These are phyloP conservation scores for Dictyostelium firmibasis DNA, from an alignment of 78 protist species.

Conservation along the genomic window DNA sequence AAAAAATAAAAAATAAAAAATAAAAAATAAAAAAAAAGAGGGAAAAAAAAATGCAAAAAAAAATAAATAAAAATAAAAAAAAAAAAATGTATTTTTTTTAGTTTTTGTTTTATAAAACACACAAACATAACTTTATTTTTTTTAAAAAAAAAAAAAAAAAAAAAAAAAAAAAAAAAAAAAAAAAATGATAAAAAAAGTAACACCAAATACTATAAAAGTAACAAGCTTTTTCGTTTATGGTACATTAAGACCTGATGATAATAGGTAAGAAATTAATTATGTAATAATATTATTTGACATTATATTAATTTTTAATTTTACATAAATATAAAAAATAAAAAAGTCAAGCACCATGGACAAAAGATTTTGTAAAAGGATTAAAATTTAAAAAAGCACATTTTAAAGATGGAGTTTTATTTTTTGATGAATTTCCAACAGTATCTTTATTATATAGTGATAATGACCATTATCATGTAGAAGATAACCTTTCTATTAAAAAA, in stretches of 20 bases:
- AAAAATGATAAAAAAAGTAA: not conserved
- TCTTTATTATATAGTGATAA: not conserved
- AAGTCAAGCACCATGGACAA: conserved; percentile 12
- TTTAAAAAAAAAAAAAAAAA: not conserved
- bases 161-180: not conserved
- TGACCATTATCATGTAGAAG: not conserved
- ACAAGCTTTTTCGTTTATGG: conserved; percentile 20
- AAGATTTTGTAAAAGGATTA: not conserved
- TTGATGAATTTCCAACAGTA: not conserved
- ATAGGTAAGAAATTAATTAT: not conserved
- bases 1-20: no score
- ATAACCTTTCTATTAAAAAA: not conserved
- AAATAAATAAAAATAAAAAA: no score
- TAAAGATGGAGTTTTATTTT: not conserved
- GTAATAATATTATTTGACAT: not conserved
- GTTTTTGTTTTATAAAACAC: no score
- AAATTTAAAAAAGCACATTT: conserved; percentile 1
- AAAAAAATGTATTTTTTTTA: no score
- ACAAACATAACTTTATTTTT: no score
- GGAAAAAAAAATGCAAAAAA: no score
- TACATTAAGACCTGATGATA: conserved; percentile 36
- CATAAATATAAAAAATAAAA: not conserved
- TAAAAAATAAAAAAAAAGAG: no score
- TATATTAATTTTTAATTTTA: not conserved
- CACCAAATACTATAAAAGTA: not conserved